Evolutionary conservation across 306 rosid species (phyloP).

Genomic region (Psophocarpus tetragonolobus): DNA sequence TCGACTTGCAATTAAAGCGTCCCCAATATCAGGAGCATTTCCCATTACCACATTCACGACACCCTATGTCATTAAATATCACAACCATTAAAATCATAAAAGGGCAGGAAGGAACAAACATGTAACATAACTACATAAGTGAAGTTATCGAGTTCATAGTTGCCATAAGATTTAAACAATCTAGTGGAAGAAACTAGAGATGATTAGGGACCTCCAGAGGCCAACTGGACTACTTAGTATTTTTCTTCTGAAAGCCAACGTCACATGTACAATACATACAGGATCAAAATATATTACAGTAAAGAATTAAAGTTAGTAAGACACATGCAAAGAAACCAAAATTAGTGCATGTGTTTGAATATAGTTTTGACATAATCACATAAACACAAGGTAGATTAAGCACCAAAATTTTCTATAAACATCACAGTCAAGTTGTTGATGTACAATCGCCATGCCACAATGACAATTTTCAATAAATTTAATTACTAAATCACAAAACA

Average conservation of each 20-base stretch:
- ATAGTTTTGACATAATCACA: neutral
- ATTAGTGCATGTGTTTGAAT: neutral
- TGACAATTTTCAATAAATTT: neutral
- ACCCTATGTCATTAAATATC: constrained; percentile 59
- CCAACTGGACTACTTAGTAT: constrained; percentile 15
- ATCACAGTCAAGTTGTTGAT: constrained; percentile 14
- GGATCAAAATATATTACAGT: neutral
- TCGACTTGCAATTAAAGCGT: constrained; percentile 77
- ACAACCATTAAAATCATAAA: constrained; percentile 39
- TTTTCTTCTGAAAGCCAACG: constrained; percentile 26
- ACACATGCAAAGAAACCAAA: constrained; percentile 2
- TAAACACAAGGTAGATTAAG: neutral
- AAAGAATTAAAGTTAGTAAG: neutral
- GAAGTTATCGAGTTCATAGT: neutral
- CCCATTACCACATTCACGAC: constrained; percentile 96
- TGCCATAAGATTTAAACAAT: constrained; percentile 14
- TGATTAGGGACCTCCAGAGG: neutral
- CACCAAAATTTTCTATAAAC: constrained; percentile 8
- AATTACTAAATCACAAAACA: neutral
- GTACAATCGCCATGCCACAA: neutral
- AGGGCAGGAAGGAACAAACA: constrained; percentile 11
- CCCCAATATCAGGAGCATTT: constrained; percentile 85
- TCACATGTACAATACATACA: constrained; percentile 10
- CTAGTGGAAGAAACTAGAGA: constrained; percentile 12
- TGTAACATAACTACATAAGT: neutral